Base-by-base conservation (phyloP, 2,329 filamentous ascomycete genomes). In the Amauroascus niger region DNA sequence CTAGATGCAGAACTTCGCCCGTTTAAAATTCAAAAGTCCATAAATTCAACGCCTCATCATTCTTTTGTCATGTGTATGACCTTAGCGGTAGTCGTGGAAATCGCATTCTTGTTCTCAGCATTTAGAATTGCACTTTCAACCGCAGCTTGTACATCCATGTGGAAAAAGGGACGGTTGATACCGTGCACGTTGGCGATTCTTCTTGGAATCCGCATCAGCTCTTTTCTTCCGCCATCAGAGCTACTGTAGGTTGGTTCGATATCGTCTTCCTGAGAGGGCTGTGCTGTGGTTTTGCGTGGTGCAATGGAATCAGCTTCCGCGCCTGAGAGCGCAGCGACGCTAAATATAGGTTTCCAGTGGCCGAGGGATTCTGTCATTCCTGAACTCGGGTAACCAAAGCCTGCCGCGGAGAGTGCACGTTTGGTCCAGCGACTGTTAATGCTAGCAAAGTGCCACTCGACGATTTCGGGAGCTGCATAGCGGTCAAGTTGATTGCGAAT, bases 351-450 rank as follows among this genome's bases (percentile, higher is more conserved):
- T 49, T 52, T 52, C 55, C 55, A 57, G 41, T 57, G 45, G 16
- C 55, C 55, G 18, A 54, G 47, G 4, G 49, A 53, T 26, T 57
- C 55, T n/a, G 41, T 52, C 5, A 26, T 20, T 13, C 35, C 49
- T 16, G 51, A 28, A 16, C 46, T 51, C 8, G 55, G 74, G 52
- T 69, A 75, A 0, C 78, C 79, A 57, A 81, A 80, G 1, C 78
- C 78, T 2, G 76, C 77, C 5, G 74, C 74, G 0, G 73, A 72
- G 1, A 81, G 68, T 0, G 78, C 77, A n/a, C 77, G 74, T 55
- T 78, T 74, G 1, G 78, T 76, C 79, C 79, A 81, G 35, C 75
- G 72, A 58, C 77, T 79, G 55, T 72, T 69, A 20, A 80, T 71
- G 53, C 74, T 69, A 28, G 77, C 76, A 63, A 81, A 71, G 49